These are phyloP conservation scores for Kingdonia uniflora DNA, from an alignment of 164 flowering plant genomes.

Conservation along the genomic window DNA sequence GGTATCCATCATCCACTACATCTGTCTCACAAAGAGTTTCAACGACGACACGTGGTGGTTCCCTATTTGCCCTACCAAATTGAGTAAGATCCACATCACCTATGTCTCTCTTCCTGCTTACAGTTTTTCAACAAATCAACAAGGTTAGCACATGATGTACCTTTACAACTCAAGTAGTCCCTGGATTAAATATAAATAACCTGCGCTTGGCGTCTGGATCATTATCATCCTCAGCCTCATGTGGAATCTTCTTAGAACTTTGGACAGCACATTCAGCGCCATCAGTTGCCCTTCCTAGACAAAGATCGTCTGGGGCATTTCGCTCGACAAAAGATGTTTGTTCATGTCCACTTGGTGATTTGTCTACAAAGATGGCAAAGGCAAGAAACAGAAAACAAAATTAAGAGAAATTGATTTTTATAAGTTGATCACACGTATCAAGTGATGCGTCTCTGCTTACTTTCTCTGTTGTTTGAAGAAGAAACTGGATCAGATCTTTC, in stretches of 20 bases:
- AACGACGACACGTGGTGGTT: slow-evolving; percentile 13
- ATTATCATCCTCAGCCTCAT: slow-evolving; percentile 46
- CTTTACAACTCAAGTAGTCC: slow-evolving; percentile 7
- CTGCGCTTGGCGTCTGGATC: slow-evolving; percentile 27
- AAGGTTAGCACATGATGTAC: background rate
- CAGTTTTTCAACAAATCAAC: background rate
- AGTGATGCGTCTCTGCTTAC: slow-evolving; percentile 20
- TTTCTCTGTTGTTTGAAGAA: slow-evolving; percentile 31
- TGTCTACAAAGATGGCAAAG: slow-evolving; percentile 19
- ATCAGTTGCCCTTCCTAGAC: slow-evolving; percentile 33
- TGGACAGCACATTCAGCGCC: slow-evolving; percentile 27
- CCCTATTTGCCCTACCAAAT: slow-evolving; percentile 14
- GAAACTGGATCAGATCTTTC: slow-evolving; percentile 37
- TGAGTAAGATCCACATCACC: slow-evolving; percentile 6
- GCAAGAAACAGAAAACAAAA: background rate
- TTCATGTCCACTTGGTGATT: slow-evolving; percentile 17
- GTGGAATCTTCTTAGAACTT: slow-evolving; percentile 13
- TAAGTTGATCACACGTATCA: background rate
- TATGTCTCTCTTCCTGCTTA: slow-evolving; percentile 11
- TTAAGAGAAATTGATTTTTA: background rate
- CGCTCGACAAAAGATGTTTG: slow-evolving; percentile 21
- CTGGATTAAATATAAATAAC: slow-evolving; percentile 1
- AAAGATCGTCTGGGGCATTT: slow-evolving; percentile 29
- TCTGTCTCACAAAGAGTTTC: slow-evolving; percentile 12
- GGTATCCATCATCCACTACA: slow-evolving; percentile 18